Evolutionary conservation across 257 asterid genomes (phyloP), one percentile per base, ranked within the genome.

Genomic region (Solanum sejunctum): DNA sequence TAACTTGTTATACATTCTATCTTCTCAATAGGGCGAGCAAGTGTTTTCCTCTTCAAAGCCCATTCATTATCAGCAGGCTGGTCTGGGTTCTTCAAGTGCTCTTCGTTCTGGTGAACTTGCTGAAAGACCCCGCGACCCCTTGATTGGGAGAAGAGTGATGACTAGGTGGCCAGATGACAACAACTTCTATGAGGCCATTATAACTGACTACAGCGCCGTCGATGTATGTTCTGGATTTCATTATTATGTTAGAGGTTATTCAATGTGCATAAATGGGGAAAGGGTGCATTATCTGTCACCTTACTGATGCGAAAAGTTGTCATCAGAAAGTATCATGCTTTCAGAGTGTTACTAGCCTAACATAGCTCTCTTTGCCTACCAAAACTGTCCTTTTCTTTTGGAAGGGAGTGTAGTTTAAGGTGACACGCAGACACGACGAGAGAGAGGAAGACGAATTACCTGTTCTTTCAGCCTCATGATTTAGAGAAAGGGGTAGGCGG

Each of bases 121-220:
- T 60, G 97, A 91, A 88, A 89, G 92, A 89, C 84, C 89, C 58
- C 87, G 85, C 15, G 94, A 91, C 81, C 87, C 98, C 11, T 86
- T 95, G 71, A 84, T 95, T 66, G 99, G 99, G 86, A 90, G 97
- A 89, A 94, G 92, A 86, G 99, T 97, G 91, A 97, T 97, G 99
- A 95, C 91, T 73, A 92, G 97, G 90, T 95, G 95, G 97, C 98
- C 98, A 41, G 95, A 85, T 9, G 98, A 95, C 94, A 90, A 89
- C 87, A 97, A 95, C 88, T 97, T 97, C 87, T 95, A 93, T 67
- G 98, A 95, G 93, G 99, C 99, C 84, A 81, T 92, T 86, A 92
- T 97, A 88, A 89, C 90, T 83, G 93, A 94, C 73, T 95, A 92
- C 88, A 91, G 94, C 82, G 92, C 96, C 43, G 89, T 85, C 49